Evolutionary conservation across 2,329 filamentous ascomycete genomes (phyloP).

Genomic region (Epichloe sp.): DNA sequence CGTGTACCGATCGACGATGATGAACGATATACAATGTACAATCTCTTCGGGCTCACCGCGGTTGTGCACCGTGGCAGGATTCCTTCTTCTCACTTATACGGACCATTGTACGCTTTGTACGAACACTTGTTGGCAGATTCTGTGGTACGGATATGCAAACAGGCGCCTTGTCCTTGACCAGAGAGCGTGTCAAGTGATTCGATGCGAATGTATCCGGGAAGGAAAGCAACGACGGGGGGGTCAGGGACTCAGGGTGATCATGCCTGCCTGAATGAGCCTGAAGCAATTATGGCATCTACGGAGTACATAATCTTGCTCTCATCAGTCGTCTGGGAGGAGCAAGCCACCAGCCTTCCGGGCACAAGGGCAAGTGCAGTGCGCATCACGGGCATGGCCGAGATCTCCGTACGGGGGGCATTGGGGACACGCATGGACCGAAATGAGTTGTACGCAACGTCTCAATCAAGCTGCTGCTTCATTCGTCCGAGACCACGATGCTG

Average conservation of each 20-base stretch:
- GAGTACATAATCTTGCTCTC: too few relatives aligned
- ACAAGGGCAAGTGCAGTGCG: neutral
- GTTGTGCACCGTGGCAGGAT: neutral
- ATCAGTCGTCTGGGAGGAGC: too few relatives aligned
- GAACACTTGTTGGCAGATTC: neutral
- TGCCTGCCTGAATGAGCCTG: neutral
- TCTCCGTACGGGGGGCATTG: neutral
- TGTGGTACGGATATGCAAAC: constrained; percentile 1
- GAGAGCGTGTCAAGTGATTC: neutral
- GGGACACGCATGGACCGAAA: too few relatives aligned
- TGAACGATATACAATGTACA: neutral
- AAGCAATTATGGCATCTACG: neutral
- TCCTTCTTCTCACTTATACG: neutral
- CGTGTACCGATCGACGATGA: neutral
- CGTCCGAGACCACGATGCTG: neutral
- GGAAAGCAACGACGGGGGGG: neutral
- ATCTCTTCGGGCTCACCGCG: neutral
- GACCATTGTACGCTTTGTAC: neutral
- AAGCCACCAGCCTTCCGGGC: too few relatives aligned
- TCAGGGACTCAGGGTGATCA: neutral
- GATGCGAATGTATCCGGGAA: neutral
- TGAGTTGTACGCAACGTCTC: too few relatives aligned
- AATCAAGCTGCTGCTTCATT: neutral
- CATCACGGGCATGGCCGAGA: neutral
- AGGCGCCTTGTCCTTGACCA: neutral